Percentiles rank a stretch among this genome's conserved stretches.
These are phyloP conservation scores for Kernera saxatilis DNA, from an alignment of 345 rosid species.

Conservation along the genomic window DNA sequence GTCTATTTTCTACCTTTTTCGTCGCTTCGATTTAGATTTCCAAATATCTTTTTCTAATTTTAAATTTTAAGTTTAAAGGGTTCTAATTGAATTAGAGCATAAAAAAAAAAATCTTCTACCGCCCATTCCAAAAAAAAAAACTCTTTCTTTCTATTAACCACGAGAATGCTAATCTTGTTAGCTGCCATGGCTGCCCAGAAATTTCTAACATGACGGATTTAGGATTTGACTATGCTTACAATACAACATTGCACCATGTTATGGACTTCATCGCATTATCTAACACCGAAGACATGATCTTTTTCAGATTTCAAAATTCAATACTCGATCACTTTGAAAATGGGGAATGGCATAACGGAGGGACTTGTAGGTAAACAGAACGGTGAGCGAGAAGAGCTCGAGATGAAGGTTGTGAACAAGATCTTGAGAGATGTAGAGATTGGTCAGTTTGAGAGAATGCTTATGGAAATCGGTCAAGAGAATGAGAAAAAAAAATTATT, in stretches of 20 bases:
- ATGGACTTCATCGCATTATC: constrained; percentile 57
- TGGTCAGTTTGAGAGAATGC: constrained; percentile 50
- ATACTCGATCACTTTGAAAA: constrained; percentile 90
- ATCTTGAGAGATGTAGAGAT: constrained; percentile 64
- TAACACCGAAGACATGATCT: constrained; percentile 49
- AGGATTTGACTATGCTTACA: constrained; percentile 80
- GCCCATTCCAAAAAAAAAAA: too few species aligned
- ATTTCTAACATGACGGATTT: constrained; percentile 52
- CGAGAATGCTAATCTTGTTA: constrained; percentile 48
- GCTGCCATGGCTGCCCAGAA: constrained; percentile 81
- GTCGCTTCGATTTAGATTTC: too few species aligned
- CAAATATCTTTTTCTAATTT: too few species aligned
- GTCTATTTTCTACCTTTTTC: too few species aligned
- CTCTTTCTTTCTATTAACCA: too few species aligned
- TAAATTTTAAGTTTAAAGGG: too few species aligned
- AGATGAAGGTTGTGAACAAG: constrained; percentile 49
- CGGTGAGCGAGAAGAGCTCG: constrained; percentile 62
- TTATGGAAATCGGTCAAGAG: constrained; percentile 40
- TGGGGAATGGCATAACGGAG: constrained; percentile 93
- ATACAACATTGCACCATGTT: constrained; percentile 50
- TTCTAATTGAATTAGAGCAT: too few species aligned
- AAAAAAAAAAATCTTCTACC: too few species aligned
- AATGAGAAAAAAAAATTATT: too few species aligned
- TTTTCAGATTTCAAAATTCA: constrained; percentile 81
- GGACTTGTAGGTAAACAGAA: constrained; percentile 46